A percentile compares a stretch with the other conserved stretches of the same genome.
Evolutionary conservation across 305 asterid genomes (phyloP).

Genomic region (Rubia balearica): DNA sequence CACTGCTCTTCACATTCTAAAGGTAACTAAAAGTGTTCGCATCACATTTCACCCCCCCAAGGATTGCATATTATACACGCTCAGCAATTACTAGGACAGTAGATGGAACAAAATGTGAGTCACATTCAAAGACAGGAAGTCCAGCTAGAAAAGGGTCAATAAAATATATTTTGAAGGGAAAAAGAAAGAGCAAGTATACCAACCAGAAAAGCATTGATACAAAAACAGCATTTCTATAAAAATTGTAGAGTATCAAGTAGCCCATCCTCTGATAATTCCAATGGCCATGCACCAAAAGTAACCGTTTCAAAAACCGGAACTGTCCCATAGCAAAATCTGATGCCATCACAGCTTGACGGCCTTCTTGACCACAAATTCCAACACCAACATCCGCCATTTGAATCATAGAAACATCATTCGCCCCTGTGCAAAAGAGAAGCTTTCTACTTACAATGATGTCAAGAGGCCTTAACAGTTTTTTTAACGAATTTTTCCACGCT

Average conservation of each 20-base stretch:
- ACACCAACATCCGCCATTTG: slow-evolving; percentile 99
- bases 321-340: slow-evolving; percentile 98
- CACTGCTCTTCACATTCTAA: not conserved
- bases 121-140: not conserved
- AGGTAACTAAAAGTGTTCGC: not conserved
- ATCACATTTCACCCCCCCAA: not conserved
- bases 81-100: not conserved
- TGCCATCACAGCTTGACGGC: slow-evolving; percentile 99
- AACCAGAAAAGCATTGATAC: slow-evolving; percentile 96
- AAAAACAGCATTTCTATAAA: slow-evolving; percentile 92
- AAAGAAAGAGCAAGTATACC: slow-evolving; percentile 18
- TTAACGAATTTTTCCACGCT: not conserved
- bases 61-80: not conserved
- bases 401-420: slow-evolving; percentile 97
- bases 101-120: not conserved
- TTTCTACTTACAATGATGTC: slow-evolving; percentile 13
- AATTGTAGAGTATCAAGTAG: slow-evolving; percentile 79
- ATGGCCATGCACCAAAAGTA: slow-evolving; percentile 97
- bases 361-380: slow-evolving; percentile 96
- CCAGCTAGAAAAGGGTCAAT: not conserved
- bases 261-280: slow-evolving; percentile 96
- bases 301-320: slow-evolving; percentile 66
- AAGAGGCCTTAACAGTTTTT: not conserved
- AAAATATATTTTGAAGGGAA: not conserved
- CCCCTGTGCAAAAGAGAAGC: slow-evolving; percentile 45